Percentiles rank a stretch among this genome's conserved stretches.
Conservation (phyloP, 83 land plant genomes). For the Picea engelmannii region DNA sequence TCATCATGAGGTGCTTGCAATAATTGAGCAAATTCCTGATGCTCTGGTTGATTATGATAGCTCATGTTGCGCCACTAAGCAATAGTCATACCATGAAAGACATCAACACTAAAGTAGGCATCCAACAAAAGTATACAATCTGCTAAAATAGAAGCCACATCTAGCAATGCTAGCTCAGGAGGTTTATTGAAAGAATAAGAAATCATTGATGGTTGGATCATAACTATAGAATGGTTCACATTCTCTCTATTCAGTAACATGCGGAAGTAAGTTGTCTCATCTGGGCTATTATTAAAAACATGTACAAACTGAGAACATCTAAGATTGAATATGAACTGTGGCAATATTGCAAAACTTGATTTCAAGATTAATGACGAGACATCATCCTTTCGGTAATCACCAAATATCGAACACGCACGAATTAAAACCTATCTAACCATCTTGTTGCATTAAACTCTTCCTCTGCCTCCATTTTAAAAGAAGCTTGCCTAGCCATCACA, state of each 20-base stretch:
- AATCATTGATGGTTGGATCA: conserved; percentile 95
- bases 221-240: conserved; percentile 91
- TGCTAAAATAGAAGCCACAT: conserved; percentile 95
- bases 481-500: too few species aligned
- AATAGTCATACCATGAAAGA: too few species aligned
- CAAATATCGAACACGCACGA: conserved; percentile 84
- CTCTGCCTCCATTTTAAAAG: too few species aligned
- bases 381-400: too few species aligned
- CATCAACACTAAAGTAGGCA: conserved; percentile 95
- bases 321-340: too few species aligned
- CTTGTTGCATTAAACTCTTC: too few species aligned
- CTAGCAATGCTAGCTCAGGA: conserved; percentile 88
- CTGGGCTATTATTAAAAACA: too few species aligned
- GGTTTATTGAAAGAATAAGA: conserved; percentile 81
- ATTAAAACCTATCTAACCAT: conserved; percentile 91
- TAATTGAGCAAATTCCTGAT: too few species aligned
- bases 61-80: conserved; percentile 99
- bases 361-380: conserved; percentile 84
- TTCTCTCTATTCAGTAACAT: too few species aligned
- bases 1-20: too few species aligned
- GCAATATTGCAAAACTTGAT: conserved; percentile 78
- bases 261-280: too few species aligned
- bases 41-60: too few species aligned
- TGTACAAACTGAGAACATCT: conserved; percentile 97
- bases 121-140: conserved; percentile 89